Conservation (phyloP, 495 filamentous ascomycete genomes). For the Penicillium maclennaniae region DNA sequence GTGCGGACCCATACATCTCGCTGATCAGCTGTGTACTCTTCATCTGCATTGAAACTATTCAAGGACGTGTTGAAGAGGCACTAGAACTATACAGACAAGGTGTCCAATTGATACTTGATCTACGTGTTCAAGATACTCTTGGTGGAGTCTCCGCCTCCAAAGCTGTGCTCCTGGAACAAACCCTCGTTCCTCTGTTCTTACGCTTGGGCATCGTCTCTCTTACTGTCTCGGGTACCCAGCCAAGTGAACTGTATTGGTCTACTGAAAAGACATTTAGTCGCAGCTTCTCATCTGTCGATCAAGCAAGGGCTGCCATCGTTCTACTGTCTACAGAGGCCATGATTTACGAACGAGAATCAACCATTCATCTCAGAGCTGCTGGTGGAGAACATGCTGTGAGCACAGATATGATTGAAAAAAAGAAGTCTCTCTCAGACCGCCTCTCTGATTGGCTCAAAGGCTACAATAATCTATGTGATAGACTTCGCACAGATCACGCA, state of each 20-base stretch:
- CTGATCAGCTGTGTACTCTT: constrained; percentile 52
- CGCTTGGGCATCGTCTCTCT: constrained; percentile 20
- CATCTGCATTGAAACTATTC: constrained; percentile 51
- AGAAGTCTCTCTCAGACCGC: constrained; percentile 6
- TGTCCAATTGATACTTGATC: constrained; percentile 16
- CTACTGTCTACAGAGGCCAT: constrained; percentile 18
- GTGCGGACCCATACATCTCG: constrained; percentile 31
- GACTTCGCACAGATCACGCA: background rate
- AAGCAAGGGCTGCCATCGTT: constrained; percentile 32
- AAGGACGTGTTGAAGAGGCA: constrained; percentile 35
- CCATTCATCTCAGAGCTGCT: background rate
- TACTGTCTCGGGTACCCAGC: constrained; percentile 17
- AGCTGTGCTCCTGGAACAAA: constrained; percentile 18
- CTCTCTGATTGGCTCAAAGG: constrained; percentile 6
- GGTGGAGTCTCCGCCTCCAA: constrained; percentile 11
- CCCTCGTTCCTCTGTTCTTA: constrained; percentile 23
- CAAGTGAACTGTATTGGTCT: constrained; percentile 11
- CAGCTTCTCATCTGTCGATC: constrained; percentile 24
- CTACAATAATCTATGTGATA: constrained; percentile 3
- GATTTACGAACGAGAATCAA: constrained; percentile 18
- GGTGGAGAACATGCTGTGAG: background rate
- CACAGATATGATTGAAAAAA: constrained; percentile 8
- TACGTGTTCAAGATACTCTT: constrained; percentile 12
- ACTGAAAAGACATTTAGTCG: background rate
- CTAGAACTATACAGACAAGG: constrained; percentile 24